These are phyloP conservation scores for Juglanconis oblonga DNA, from an alignment of 2,329 filamentous ascomycete genomes.

Conservation along the genomic window DNA sequence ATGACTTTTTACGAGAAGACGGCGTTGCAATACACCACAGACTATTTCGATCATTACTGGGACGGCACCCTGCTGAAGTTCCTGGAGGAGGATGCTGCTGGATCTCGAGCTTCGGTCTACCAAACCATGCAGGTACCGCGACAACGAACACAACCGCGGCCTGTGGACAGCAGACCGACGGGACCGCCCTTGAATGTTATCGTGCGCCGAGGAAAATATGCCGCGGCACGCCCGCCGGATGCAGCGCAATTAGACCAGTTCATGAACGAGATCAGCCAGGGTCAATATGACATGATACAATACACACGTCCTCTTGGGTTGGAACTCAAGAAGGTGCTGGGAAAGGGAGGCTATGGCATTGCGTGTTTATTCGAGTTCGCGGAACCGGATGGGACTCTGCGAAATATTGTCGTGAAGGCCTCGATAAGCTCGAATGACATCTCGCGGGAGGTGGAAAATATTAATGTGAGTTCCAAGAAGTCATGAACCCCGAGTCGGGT, in stretches of 20 bases:
- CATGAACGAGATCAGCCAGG: neutral
- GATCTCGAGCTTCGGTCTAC: neutral
- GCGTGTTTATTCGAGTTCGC: conserved; percentile 5
- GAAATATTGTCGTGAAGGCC: too few species aligned
- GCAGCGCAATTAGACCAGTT: neutral
- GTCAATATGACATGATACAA: neutral
- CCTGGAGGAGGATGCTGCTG: neutral
- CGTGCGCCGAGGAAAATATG: neutral
- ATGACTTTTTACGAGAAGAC: neutral
- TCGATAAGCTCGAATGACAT: too few species aligned
- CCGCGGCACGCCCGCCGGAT: neutral
- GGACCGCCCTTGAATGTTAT: neutral
- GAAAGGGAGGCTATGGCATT: neutral
- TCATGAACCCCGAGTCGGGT: neutral
- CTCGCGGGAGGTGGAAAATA: too few species aligned
- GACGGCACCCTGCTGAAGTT: neutral
- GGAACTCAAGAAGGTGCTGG: neutral
- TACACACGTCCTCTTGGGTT: conserved; percentile 3
- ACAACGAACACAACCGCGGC: neutral
- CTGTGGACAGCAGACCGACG: neutral
- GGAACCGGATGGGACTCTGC: too few species aligned
- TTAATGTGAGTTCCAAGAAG: neutral
- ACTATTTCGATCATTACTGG: conserved; percentile 5
- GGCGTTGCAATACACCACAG: neutral
- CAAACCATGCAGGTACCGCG: neutral